phyloP scores from a whole-genome alignment of 192 early-diverging fungal species.

The Coemansia pectinata region DNA sequence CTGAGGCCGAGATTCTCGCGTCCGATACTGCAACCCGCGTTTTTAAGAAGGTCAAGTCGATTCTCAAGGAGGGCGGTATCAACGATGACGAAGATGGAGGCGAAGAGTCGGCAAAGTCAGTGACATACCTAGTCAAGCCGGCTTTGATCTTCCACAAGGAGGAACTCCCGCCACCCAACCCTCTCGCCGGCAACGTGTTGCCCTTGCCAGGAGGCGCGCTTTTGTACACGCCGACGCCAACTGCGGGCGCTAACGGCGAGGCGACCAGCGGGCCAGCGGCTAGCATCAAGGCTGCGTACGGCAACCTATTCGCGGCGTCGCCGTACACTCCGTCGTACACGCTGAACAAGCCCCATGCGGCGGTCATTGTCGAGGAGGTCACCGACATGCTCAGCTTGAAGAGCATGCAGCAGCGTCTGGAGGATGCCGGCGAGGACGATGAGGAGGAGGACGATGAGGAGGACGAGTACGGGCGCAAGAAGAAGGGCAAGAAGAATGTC shows the following conservation, averaged over 20 bases:
- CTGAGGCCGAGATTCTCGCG: constrained; percentile 45
- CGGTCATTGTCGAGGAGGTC: constrained; percentile 48
- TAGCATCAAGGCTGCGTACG: constrained; percentile 51
- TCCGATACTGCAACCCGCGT: constrained; percentile 48
- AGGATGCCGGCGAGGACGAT: constrained; percentile 39
- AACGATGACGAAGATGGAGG: constrained; percentile 44
- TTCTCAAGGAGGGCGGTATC: constrained; percentile 47
- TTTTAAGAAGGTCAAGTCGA: constrained; percentile 50
- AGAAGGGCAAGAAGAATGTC: constrained; percentile 27
- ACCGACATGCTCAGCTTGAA: constrained; percentile 47
- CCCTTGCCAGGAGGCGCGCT: constrained; percentile 49
- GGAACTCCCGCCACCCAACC: constrained; percentile 50
- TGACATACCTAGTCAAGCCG: constrained; percentile 50
- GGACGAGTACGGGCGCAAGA: constrained; percentile 43
- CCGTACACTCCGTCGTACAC: constrained; percentile 52
- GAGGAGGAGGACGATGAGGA: constrained; percentile 27
- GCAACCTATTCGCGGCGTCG: constrained; percentile 46
- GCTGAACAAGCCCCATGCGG: constrained; percentile 50
- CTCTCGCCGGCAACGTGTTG: constrained; percentile 43
- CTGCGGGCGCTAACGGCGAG: constrained; percentile 22
- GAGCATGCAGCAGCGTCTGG: constrained; percentile 42
- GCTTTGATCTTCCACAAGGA: constrained; percentile 55
- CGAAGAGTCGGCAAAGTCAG: constrained; percentile 33
- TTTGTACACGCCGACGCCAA: constrained; percentile 47
- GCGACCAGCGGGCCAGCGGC: constrained; percentile 35